Percentiles rank a stretch among this genome's conserved stretches.
These are phyloP conservation scores for Paraconiothyrium brasiliense DNA, from an alignment of 2,329 filamentous ascomycete genomes.

Conservation along the genomic window DNA sequence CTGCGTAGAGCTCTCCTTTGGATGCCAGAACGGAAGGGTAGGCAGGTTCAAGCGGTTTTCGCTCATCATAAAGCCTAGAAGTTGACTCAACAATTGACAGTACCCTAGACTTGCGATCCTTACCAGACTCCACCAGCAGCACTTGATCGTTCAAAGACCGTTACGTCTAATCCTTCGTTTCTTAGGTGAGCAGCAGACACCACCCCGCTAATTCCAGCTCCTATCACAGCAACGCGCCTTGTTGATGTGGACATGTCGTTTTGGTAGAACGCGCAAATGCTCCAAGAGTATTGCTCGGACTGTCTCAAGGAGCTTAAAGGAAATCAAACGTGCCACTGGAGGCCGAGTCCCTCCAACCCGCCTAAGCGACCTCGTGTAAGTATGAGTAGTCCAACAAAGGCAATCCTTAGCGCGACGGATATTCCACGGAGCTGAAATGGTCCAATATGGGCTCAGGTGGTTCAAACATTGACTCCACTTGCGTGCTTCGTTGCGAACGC, in stretches of 20 bases:
- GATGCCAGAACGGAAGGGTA: slow-evolving; percentile 52
- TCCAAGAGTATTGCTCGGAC: neutral
- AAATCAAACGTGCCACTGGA: neutral
- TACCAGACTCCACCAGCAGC: slow-evolving; percentile 67
- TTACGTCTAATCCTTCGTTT: slow-evolving; percentile 55
- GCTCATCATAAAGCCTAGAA: slow-evolving; percentile 60
- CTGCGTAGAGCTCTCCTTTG: slow-evolving; percentile 26
- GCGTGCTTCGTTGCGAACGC: neutral
- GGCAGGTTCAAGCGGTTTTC: slow-evolving; percentile 57
- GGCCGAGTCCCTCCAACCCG: neutral
- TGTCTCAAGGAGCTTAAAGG: neutral
- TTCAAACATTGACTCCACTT: neutral
- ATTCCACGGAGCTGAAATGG: neutral
- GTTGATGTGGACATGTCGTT: slow-evolving; percentile 26
- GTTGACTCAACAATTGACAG: neutral
- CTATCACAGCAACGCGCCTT: slow-evolving; percentile 45
- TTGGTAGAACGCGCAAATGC: neutral
- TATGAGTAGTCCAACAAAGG: neutral
- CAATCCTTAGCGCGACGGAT: neutral
- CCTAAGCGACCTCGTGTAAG: neutral
- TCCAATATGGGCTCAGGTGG: neutral
- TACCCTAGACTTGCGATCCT: slow-evolving; percentile 18
- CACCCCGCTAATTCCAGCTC: slow-evolving; percentile 49
- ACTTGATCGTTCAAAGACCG: slow-evolving; percentile 63
- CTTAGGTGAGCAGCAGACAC: slow-evolving; percentile 47